These are phyloP conservation scores for Naumovozyma dairenensis DNA, from an alignment of 805 yeast species.

Conservation along the genomic window DNA sequence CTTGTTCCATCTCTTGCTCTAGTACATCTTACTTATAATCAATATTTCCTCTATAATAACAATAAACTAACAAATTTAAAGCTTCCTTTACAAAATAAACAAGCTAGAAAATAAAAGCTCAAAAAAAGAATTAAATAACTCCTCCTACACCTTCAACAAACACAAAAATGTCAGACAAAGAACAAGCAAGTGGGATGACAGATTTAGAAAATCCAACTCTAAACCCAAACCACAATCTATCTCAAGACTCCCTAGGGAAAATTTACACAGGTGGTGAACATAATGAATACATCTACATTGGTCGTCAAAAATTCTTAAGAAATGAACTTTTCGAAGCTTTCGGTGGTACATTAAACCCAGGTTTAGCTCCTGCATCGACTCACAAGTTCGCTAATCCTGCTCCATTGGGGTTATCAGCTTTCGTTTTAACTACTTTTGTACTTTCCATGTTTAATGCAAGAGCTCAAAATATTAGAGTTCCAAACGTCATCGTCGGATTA, in stretches of 20 bases:
- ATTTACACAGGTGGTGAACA: constrained; percentile 35
- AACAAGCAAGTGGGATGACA: constrained; percentile 3
- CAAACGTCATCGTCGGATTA: constrained; percentile 46
- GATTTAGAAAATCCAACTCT: constrained; percentile 1
- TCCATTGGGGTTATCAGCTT: constrained; percentile 52
- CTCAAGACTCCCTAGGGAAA: constrained; percentile 11
- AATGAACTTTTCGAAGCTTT: constrained; percentile 54
- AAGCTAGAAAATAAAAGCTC: background rate
- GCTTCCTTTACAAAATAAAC: background rate
- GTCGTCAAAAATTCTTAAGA: constrained; percentile 57
- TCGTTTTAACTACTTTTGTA: constrained; percentile 54
- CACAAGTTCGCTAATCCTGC: constrained; percentile 58
- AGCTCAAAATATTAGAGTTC: constrained; percentile 41
- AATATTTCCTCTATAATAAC: background rate
- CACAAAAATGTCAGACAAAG: constrained; percentile 1
- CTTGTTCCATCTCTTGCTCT: background rate
- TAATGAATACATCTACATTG: constrained; percentile 60
- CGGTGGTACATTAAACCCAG: constrained; percentile 79
- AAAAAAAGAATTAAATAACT: constrained; percentile 1
- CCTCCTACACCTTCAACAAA: no score
- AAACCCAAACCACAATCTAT: background rate
- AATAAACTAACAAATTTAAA: no score
- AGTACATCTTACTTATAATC: background rate
- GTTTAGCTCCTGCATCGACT: constrained; percentile 43
- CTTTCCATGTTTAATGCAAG: constrained; percentile 44